Conservation (phyloP, 495 filamentous ascomycete genomes). For the Neurospora sp. region DNA sequence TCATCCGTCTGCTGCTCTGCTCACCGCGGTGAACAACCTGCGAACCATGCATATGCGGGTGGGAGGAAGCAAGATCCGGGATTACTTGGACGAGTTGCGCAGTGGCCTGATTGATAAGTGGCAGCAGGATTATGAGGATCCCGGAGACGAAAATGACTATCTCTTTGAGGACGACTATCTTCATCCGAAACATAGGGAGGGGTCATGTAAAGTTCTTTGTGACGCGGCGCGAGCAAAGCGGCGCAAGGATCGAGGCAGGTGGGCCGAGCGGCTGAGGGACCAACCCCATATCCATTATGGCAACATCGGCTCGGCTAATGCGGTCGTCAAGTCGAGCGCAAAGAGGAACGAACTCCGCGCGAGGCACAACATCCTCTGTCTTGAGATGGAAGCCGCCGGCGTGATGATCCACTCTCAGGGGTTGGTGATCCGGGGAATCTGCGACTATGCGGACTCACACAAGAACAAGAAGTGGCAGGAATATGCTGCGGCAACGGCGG, state of each 20-base stretch:
- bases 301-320: no score
- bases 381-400: neutral
- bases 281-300: no score
- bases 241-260: no score
- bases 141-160: neutral
- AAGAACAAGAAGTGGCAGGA: neutral
- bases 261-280: no score
- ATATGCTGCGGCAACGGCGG: neutral
- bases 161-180: neutral
- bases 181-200: neutral
- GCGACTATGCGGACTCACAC: neutral
- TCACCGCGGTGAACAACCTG: slow-evolving; percentile 12
- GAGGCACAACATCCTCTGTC: neutral
- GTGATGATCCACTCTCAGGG: slow-evolving; percentile 5
- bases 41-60: slow-evolving; percentile 5
- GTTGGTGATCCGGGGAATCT: neutral
- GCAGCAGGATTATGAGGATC: neutral
- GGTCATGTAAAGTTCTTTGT: neutral
- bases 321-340: neutral
- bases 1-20: slow-evolving; percentile 18
- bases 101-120: neutral
- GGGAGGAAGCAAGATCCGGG: slow-evolving; percentile 11
- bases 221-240: neutral
- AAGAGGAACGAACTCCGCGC: neutral
- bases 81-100: slow-evolving; percentile 6